Base-by-base conservation (phyloP, 495 filamentous ascomycete genomes). In the Usnea hakonensis region DNA sequence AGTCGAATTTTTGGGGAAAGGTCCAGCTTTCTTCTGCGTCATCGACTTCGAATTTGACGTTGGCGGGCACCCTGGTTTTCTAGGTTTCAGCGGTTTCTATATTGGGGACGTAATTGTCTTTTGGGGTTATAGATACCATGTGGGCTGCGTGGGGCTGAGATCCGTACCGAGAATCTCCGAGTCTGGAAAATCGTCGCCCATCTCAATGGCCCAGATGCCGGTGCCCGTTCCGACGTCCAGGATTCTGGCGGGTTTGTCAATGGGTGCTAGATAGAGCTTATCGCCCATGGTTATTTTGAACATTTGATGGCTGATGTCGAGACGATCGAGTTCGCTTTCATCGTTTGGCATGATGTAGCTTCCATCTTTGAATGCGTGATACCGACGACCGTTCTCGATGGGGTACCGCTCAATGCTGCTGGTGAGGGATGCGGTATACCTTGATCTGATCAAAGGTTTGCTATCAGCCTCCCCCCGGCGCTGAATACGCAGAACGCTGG, bases 121-220 rank as follows among this genome's bases (percentile, higher is more conserved):
- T 23, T 48, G n/a, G 2, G 35, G 6, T 4, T 37, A 41, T 19
- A 2, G 9, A 11, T 60, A 66, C 73, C 75, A 81, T 55, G 59
- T 72, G 17, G 78, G 78, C 64, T 83, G 79, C 56, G 82, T 83
- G 21, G 80, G 79, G 55, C 73, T 77, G 36, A 90, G 75, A 67
- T 91, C 88, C 32, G 87, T 80, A 23, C 87, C 88, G 19, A 87
- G 69, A 17, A 88, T 73, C 30, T 79, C 79, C 6, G 83, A 76
- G 58, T 74, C 63, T 14, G 82, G 81, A 66, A 81, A 83, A 11
- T 77, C 62, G 64, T 89, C 85, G 5, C 79, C 83, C 60, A 84
- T 80, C 61, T 86, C 84, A 37, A 83, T 74, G 40, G 80, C 83
- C 84, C 83, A 86, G 57, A 79, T 79, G 23, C 80, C 84, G 0